Evolutionary conservation across 2,329 filamentous ascomycete genomes (phyloP).

Genomic region (Cladosporium sp.): DNA sequence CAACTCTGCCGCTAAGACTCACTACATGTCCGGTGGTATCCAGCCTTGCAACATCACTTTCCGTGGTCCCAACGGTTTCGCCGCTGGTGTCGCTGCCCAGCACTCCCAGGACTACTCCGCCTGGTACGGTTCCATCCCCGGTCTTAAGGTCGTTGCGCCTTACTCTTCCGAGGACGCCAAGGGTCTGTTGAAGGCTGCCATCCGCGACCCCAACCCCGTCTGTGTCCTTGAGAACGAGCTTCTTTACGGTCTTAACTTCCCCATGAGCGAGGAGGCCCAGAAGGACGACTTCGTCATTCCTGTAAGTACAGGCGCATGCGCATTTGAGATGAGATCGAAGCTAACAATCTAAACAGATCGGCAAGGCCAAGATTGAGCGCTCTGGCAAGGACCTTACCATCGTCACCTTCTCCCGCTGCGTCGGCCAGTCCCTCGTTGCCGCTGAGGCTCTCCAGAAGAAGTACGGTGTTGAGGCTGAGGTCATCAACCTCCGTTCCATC

Average conservation of each 20-base stretch:
- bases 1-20: constrained; percentile 98
- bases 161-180: constrained; percentile 99
- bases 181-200: constrained; percentile 95
- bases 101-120: constrained; percentile 99
- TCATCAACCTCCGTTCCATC: constrained; percentile 96
- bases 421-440: constrained; percentile 85
- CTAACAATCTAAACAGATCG: constrained; percentile 58
- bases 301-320: constrained; percentile 38
- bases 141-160: constrained; percentile 92
- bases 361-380: constrained; percentile 99
- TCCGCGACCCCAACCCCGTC: constrained; percentile 96
- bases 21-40: constrained; percentile 99
- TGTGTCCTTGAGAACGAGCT: constrained; percentile 65
- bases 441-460: constrained; percentile 93
- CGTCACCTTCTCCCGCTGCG: constrained; percentile 90
- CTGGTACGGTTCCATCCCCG: constrained; percentile 98
- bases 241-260: constrained; percentile 91
- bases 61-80: constrained; percentile 98
- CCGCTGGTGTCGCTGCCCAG: constrained; percentile 90
- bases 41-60: constrained; percentile 99
- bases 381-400: constrained; percentile 94
- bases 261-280: constrained; percentile 95
- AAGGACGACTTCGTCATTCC: constrained; percentile 96
- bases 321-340: no score
- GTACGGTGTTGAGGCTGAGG: constrained; percentile 93